phyloP scores from a whole-genome alignment of 176 grass and related monocot species.

The Phragmites australis region DNA sequence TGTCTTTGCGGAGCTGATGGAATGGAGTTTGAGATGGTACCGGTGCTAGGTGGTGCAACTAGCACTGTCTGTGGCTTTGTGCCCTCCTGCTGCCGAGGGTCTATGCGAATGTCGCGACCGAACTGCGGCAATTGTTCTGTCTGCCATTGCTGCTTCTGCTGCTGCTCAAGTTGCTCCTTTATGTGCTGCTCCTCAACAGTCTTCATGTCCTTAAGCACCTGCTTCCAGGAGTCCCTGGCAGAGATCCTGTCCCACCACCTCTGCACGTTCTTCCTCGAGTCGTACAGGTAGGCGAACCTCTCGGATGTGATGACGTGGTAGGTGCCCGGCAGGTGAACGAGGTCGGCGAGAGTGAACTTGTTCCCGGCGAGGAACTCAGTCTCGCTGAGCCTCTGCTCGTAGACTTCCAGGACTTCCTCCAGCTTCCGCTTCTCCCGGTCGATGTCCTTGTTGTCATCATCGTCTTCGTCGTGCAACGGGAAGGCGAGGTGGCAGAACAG shows the following conservation, averaged over 20 bases:
- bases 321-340: constrained; percentile 70
- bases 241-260: constrained; percentile 79
- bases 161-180: constrained; percentile 36
- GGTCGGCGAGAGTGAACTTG: constrained; percentile 82
- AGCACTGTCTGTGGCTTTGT: constrained; percentile 22
- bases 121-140: neutral
- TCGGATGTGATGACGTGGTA: constrained; percentile 54
- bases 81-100: constrained; percentile 20
- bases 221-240: constrained; percentile 52
- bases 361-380: constrained; percentile 63
- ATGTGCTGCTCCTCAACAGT: constrained; percentile 35
- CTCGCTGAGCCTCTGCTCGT: constrained; percentile 71
- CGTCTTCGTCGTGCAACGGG: constrained; percentile 20
- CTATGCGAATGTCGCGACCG: constrained; percentile 18
- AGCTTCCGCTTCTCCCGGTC: constrained; percentile 48
- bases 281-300: constrained; percentile 52
- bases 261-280: constrained; percentile 77
- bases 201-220: constrained; percentile 56
- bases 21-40: constrained; percentile 22
- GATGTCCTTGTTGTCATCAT: constrained; percentile 14
- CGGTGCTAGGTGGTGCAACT: constrained; percentile 29
- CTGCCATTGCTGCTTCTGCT: constrained; percentile 22
- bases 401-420: constrained; percentile 75
- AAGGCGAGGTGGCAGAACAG: constrained; percentile 82
- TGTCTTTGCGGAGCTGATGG: constrained; percentile 16